Evolutionary conservation across 345 rosid species (phyloP), one percentile per base, ranked within the genome.

Genomic region (Psidium friedrichsthalianum): DNA sequence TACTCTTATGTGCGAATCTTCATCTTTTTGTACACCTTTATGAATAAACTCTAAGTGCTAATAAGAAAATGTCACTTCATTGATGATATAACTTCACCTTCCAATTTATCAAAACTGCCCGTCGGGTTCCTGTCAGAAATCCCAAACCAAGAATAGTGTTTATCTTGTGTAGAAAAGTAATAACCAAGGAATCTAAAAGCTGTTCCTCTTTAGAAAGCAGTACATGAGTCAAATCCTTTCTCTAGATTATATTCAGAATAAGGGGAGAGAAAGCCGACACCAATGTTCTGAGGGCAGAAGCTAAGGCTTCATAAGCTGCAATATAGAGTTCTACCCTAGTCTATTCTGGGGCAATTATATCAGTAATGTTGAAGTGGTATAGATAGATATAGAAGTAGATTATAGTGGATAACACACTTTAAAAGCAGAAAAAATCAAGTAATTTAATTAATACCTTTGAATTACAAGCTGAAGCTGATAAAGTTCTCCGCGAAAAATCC

Each of bases 231-330:
- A 86, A 86, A 85, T 90, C 86, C 84, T 87, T 90, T 87, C 92
- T 92, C 83, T 76, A 82, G 56, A 94, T 61, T 32, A 94, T 87
- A 89, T 88, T 87, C 88, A 93, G 90, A 88, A 90, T 90, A 74
- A 85, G 86, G 69, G 94, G 85, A 91, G 94, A 91, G 90, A 93
- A 89, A 74, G 91, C 85, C 8, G 88, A 87, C 61, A 86, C 93
- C 42, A 96, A 49, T 42, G 93, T 86, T 88, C 89, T 93, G 84
- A 96, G 85, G 81, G 91, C 90, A 32, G 93, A 88, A 85, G 91
- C 92, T 86, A 94, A 90, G 51, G 95, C 93, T 89, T 96, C 99
- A 92, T 92, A 95, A 89, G 93, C 94, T 82, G 97, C 98, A 86
- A 96, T 90, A 85, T 86, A 82, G 85, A 95, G 54, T 92, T 96